phyloP scores from a whole-genome alignment of 2,329 filamentous ascomycete species.

The Ophiostoma ulmi region DNA sequence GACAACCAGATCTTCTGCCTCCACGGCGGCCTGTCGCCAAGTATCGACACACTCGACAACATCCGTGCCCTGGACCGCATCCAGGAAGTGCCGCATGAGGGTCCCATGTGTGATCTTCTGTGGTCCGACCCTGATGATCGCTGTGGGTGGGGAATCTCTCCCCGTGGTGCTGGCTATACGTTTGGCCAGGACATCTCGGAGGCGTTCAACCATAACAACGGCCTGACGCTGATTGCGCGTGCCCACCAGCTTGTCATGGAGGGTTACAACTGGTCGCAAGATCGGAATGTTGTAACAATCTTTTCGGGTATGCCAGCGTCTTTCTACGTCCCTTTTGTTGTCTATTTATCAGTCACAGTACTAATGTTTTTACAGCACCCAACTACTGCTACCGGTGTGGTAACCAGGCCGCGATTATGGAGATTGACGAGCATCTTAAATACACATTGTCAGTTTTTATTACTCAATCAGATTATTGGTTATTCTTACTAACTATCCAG shows the following conservation, averaged over 20 bases:
- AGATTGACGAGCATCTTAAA: slow-evolving; percentile 98
- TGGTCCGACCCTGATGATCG: slow-evolving; percentile 98
- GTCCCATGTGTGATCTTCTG: slow-evolving; percentile 94
- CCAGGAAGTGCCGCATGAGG: slow-evolving; percentile 97
- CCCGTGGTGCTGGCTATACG: slow-evolving; percentile 88
- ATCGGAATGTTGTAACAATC: slow-evolving; percentile 96
- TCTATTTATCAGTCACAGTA: not conserved
- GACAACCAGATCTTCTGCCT: slow-evolving; percentile 99
- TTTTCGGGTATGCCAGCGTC: slow-evolving; percentile 68
- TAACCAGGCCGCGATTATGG: slow-evolving; percentile 99
- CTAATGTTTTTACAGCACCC: slow-evolving; percentile 49
- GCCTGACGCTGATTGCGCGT: slow-evolving; percentile 87
- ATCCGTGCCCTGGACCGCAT: slow-evolving; percentile 93
- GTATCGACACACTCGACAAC: slow-evolving; percentile 91
- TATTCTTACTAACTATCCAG: slow-evolving; percentile 45
- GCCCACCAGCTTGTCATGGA: slow-evolving; percentile 99
- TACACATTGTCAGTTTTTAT: slow-evolving; percentile 71
- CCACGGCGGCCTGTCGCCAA: slow-evolving; percentile 93
- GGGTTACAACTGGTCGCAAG: slow-evolving; percentile 99
- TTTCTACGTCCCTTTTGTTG: not conserved
- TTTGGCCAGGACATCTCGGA: slow-evolving; percentile 97
- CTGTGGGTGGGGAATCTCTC: slow-evolving; percentile 93
- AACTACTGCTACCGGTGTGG: slow-evolving; percentile 99
- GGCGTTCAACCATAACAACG: slow-evolving; percentile 99
- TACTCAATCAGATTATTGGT: not conserved